Percentiles rank a stretch among this genome's conserved stretches.
These are phyloP conservation scores for Beauveria sp. DNA, from an alignment of 2,329 filamentous ascomycete genomes.

Conservation along the genomic window DNA sequence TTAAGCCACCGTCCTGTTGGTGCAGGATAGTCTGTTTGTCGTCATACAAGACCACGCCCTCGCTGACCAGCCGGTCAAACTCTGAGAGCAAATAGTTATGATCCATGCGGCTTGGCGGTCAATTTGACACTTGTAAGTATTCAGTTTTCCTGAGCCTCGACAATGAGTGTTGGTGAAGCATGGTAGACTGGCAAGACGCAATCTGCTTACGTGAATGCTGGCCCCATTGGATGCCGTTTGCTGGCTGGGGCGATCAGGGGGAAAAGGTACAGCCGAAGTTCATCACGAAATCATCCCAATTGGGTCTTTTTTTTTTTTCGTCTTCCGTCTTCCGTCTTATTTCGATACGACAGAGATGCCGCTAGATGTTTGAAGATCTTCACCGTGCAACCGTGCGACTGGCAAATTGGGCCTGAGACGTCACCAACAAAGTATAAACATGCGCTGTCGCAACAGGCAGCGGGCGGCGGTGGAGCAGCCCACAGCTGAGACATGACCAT, in stretches of 20 bases:
- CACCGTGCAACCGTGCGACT: neutral
- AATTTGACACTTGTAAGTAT: neutral
- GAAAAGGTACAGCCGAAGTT: neutral
- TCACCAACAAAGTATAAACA: slow-evolving; percentile 1
- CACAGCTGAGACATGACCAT: neutral
- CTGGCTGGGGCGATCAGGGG: neutral
- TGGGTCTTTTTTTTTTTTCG: neutral
- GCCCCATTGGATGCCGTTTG: neutral
- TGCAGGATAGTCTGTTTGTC: slow-evolving; percentile 8
- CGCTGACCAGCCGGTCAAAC: slow-evolving; percentile 11
- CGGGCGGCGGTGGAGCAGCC: neutral
- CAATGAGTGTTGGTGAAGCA: neutral
- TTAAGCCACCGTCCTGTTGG: slow-evolving; percentile 7
- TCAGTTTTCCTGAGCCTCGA: neutral
- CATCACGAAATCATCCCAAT: neutral
- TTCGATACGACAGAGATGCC: neutral
- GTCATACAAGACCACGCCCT: slow-evolving; percentile 12
- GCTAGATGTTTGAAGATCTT: neutral
- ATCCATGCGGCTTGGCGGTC: neutral
- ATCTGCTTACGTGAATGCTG: neutral
- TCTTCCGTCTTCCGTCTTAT: neutral
- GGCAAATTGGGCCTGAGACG: neutral
- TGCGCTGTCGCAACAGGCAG: neutral
- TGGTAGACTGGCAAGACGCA: neutral
- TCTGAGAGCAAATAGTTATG: neutral